Conservation (phyloP, 140 eudicot species). For the Ambrosia hybrid region DNA sequence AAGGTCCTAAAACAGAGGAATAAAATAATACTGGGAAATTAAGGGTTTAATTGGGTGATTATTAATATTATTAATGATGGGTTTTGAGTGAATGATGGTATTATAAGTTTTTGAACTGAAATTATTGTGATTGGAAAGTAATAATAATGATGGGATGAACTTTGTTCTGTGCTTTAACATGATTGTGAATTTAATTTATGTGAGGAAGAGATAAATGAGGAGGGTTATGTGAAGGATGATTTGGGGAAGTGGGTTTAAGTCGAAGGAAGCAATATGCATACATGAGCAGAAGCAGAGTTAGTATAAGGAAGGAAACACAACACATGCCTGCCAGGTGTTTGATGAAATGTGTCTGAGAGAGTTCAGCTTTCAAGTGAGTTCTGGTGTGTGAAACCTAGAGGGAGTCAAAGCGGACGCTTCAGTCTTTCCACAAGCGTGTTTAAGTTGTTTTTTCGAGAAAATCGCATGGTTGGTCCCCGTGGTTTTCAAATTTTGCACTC, state of each 20-base stretch:
- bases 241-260: slow-evolving; percentile 3
- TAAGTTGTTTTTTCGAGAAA: no score
- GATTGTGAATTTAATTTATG: slow-evolving; percentile 13
- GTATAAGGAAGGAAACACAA: background rate
- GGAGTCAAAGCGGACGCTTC: background rate
- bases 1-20: slow-evolving; percentile 20
- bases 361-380: background rate
- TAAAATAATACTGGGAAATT: slow-evolving; percentile 9
- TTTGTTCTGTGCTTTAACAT: slow-evolving; percentile 30
- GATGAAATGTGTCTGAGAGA: slow-evolving; percentile 8
- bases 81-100: slow-evolving; percentile 5
- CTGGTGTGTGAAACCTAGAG: background rate
- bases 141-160: slow-evolving; percentile 22
- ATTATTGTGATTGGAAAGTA: no score
- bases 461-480: no score
- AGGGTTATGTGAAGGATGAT: background rate
- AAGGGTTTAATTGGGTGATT: background rate
- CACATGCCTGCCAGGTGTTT: slow-evolving; percentile 22
- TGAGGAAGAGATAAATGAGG: background rate
- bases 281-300: slow-evolving; percentile 22
- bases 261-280: slow-evolving; percentile 16
- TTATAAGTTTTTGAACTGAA: slow-evolving; percentile 26
- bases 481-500: no score
- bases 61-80: no score
- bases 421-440: background rate